Conservation (phyloP, 306 rosid species). For the Pyrus betulifolia region DNA sequence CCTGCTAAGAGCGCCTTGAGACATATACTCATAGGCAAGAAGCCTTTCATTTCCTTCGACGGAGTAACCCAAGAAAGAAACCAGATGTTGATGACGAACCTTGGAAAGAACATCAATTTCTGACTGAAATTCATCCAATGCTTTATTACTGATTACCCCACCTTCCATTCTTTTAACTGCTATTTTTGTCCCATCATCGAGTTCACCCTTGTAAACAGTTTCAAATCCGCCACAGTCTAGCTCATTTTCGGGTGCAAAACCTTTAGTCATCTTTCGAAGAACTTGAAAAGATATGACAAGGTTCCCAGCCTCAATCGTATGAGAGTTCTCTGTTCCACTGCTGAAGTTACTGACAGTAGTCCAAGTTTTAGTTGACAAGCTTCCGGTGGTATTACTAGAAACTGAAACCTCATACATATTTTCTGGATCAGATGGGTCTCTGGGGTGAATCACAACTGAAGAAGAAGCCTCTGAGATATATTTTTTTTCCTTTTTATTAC, state of each 20-base stretch:
- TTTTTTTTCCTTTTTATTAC: slow-evolving; percentile 28
- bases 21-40: slow-evolving; percentile 69
- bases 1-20: slow-evolving; percentile 79
- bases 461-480: slow-evolving; percentile 28
- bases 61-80: slow-evolving; percentile 66
- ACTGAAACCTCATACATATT: slow-evolving; percentile 50
- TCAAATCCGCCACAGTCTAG: slow-evolving; percentile 88
- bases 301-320: slow-evolving; percentile 44
- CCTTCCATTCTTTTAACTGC: slow-evolving; percentile 92
- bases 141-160: slow-evolving; percentile 47
- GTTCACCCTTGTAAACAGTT: slow-evolving; percentile 75
- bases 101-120: slow-evolving; percentile 75
- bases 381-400: slow-evolving; percentile 37
- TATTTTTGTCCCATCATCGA: slow-evolving; percentile 58
- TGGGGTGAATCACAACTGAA: slow-evolving; percentile 61
- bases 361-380: slow-evolving; percentile 44
- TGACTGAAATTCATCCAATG: slow-evolving; percentile 65
- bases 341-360: slow-evolving; percentile 37
- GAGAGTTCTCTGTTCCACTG: slow-evolving; percentile 44
- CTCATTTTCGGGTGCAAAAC: slow-evolving; percentile 57
- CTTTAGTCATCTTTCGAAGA: slow-evolving; percentile 55
- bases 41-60: slow-evolving; percentile 66
- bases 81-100: slow-evolving; percentile 74
- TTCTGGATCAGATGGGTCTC: slow-evolving; percentile 48
- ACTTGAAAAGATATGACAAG: slow-evolving; percentile 57